Conservation (phyloP, 495 filamentous ascomycete genomes). For the Astrothelium macrocarpum region DNA sequence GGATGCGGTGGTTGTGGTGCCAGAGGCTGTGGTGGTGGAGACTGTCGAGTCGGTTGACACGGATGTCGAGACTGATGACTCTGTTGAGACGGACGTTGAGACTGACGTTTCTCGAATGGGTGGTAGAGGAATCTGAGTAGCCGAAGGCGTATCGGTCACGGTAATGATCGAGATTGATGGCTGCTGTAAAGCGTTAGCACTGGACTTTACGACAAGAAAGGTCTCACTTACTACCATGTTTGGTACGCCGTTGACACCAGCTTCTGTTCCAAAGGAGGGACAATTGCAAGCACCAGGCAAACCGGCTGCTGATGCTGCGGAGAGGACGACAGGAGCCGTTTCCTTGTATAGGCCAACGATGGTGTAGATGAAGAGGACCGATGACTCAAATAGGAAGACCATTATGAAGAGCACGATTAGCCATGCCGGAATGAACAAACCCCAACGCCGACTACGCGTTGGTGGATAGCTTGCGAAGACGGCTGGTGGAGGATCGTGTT, state of each 20-base stretch:
- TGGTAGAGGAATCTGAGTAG: neutral
- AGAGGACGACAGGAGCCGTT: neutral
- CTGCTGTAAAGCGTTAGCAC: neutral
- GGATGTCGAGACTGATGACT: neutral
- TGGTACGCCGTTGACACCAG: neutral
- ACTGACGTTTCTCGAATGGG: neutral
- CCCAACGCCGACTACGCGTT: neutral
- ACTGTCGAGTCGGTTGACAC: neutral
- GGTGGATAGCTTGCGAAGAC: neutral
- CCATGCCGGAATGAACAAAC: slow-evolving; percentile 1
- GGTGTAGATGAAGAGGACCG: neutral
- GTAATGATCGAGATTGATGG: neutral
- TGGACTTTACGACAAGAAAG: neutral
- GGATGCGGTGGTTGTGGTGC: neutral
- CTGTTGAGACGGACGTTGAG: too few species aligned
- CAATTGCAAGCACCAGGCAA: neutral
- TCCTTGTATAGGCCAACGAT: slow-evolving; percentile 1
- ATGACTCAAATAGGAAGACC: neutral
- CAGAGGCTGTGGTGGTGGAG: neutral
- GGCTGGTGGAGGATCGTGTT: neutral
- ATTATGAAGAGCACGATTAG: neutral
- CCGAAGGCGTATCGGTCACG: neutral
- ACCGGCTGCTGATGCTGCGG: neutral
- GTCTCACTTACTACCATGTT: neutral
- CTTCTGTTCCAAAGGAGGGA: neutral